Evolutionary conservation across 768 basidiomycete genomes (phyloP), one percentile per base, ranked within the genome.

Genomic region (Botryobasidium botryosum): DNA sequence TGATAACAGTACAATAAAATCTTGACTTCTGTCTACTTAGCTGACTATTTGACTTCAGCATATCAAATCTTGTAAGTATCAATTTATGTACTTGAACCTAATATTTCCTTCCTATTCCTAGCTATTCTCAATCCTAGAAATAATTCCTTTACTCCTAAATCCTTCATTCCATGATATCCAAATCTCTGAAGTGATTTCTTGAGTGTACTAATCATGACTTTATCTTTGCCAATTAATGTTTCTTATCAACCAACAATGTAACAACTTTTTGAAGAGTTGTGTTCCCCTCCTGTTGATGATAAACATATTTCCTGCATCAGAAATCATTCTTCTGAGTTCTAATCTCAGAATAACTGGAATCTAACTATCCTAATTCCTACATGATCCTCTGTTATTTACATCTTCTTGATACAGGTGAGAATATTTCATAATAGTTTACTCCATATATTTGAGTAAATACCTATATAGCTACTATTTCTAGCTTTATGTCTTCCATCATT

Each of bases 321-420:
- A 12, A 39, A 12, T 12, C 12, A 20, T 39, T 12, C 24, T 12
- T 24, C 12, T 39, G 37, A 39, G 24, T 13, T 20, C 37, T 13
- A 39, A 20, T 13, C 12, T 13, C 12, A 13, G 13, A 13, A 21
- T n/a, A n/a, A n/a, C n/a, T n/a, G n/a, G n/a, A n/a, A n/a, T 25
- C 41, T 15, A 12, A 12, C 20, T 43, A 25, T 35, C 28, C 28
- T n/a, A 43, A 25, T 35, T 25, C 41, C 12, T 43, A 43, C 24
- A 43, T 28, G 15, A 25, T 25, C 27, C 28, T 65, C 1, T 12
- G n/a, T 20, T 64, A 53, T 4, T 39, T 7, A 18, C 46, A 51
- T n/a, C 53, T 46, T 46, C 12, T 51, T 32, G 55, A 59, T 2
- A 55, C 56, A 0, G 62, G 59, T 3, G 60, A 50, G 10, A 54